Conservation (phyloP, 2,329 filamentous ascomycete genomes). For the Nothophaeocryptopus gaeumannii region DNA sequence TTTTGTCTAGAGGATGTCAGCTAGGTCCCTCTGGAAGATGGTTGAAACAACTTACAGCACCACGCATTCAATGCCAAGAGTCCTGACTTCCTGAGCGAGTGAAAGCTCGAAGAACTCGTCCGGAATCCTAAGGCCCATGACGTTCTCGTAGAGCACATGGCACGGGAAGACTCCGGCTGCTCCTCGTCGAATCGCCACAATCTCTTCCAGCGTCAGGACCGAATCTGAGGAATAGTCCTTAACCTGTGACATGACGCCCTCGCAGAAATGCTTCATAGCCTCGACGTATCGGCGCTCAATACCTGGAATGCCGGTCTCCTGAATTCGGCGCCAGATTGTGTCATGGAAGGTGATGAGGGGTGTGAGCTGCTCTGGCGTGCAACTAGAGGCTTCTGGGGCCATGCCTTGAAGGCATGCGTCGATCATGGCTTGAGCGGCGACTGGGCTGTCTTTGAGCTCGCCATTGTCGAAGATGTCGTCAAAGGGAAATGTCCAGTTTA, state of each 20-base stretch:
- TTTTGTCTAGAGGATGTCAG: slow-evolving; percentile 1
- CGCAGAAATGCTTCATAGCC: background rate
- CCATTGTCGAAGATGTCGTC: slow-evolving; percentile 10
- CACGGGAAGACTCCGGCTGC: background rate
- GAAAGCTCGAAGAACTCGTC: background rate
- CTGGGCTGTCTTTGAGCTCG: background rate
- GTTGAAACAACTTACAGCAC: background rate
- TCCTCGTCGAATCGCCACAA: background rate
- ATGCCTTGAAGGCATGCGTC: too few relatives aligned
- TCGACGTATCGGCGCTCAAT: background rate
- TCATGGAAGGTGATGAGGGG: background rate
- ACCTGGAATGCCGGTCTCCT: background rate
- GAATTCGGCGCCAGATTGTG: background rate
- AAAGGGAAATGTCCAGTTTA: slow-evolving; percentile 7
- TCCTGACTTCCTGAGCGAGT: background rate
- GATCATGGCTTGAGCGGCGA: too few relatives aligned
- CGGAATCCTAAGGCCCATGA: background rate
- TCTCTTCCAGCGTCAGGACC: background rate
- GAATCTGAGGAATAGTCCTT: background rate
- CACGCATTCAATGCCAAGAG: background rate
- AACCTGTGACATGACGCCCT: background rate
- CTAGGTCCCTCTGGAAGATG: too few relatives aligned
- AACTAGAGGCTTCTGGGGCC: too few relatives aligned
- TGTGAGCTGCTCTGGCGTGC: too few relatives aligned
- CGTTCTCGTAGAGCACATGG: background rate